Evolutionary conservation across 495 filamentous ascomycete genomes (phyloP).

Genomic region (Trypethelium eluteriae): DNA sequence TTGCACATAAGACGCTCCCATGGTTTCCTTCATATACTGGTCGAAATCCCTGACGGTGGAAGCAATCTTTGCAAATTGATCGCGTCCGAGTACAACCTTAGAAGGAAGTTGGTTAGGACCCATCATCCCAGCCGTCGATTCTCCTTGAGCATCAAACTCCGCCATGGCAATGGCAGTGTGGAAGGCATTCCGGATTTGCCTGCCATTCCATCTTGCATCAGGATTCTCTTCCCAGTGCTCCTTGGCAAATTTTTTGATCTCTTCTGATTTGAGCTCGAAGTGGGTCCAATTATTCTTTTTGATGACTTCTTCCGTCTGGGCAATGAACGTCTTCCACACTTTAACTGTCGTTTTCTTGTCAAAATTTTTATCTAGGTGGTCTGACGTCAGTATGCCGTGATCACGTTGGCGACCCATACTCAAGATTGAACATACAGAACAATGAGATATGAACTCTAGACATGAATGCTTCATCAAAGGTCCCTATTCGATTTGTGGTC

Average conservation of each 20-base stretch:
- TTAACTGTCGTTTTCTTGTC: not conserved
- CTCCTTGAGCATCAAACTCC: constrained; percentile 18
- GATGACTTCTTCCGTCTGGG: not conserved
- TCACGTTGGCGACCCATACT: not conserved
- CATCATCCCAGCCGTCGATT: not conserved
- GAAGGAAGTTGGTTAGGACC: not conserved
- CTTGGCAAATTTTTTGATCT: constrained; percentile 15
- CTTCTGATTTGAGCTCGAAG: not conserved
- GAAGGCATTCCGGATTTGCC: constrained; percentile 28
- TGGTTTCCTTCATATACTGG: not conserved
- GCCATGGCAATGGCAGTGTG: constrained; percentile 25
- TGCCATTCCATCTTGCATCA: constrained; percentile 22
- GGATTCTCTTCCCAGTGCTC: constrained; percentile 6
- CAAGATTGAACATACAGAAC: not conserved
- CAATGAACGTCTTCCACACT: not conserved
- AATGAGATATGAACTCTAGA: not conserved
- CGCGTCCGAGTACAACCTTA: not conserved
- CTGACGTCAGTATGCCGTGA: not conserved
- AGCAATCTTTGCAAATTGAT: not conserved
- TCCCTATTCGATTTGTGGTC: not conserved
- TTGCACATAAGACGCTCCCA: not conserved
- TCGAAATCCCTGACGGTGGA: not conserved
- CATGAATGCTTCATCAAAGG: not conserved
- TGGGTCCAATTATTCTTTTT: not conserved
- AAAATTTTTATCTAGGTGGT: not conserved